phyloP scores from a whole-genome alignment of 140 eudicot genomes.

The Stevia rebaudiana region DNA sequence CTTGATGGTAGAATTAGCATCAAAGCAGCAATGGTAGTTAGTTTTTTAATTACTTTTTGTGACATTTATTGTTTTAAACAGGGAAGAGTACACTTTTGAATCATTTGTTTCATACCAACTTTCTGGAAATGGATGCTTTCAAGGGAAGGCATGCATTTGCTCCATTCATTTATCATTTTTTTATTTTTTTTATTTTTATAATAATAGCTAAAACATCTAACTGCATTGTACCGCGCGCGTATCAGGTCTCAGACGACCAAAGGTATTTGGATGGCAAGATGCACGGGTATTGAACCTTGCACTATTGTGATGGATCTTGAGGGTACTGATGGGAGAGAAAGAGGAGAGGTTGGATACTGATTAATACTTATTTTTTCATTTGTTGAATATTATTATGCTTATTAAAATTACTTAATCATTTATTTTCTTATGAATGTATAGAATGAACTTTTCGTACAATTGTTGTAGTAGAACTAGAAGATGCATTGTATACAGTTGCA shows the following conservation, averaged over 20 bases:
- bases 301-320: conserved; percentile 81
- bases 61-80: conserved; percentile 27
- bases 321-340: conserved; percentile 90
- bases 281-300: conserved; percentile 66
- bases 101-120: conserved; percentile 61
- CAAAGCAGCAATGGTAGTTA: neutral
- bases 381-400: neutral
- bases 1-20: neutral
- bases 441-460: too few species aligned
- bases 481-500: too few species aligned
- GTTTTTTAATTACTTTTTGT: neutral
- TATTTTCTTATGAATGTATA: neutral
- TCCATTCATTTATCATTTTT: neutral
- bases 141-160: conserved; percentile 51
- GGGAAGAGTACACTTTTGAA: conserved; percentile 81
- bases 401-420: neutral
- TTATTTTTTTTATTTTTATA: neutral
- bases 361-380: neutral
- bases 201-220: neutral
- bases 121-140: conserved; percentile 76
- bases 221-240: neutral
- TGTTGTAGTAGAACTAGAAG: too few species aligned
- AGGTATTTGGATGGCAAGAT: conserved; percentile 77
- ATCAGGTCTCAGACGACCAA: conserved; percentile 67
- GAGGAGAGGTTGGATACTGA: conserved; percentile 56